Evolutionary conservation across 108 stramenopile species (phyloP).

Genomic region (Conticribra weissflogii): DNA sequence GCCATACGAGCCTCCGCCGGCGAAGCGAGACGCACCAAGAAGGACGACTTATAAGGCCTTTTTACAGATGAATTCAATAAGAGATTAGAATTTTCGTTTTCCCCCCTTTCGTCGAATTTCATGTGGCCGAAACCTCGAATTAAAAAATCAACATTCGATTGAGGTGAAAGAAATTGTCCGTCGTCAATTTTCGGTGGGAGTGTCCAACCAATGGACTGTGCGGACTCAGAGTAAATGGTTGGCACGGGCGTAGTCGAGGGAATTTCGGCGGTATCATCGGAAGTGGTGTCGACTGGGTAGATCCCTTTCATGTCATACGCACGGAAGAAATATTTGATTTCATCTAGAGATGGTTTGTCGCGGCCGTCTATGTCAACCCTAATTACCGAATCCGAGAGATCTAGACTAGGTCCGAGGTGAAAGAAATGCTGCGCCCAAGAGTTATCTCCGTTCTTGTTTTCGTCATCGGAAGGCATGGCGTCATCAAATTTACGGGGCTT

Average conservation of each 20-base stretch:
- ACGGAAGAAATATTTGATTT: slow-evolving; percentile 45
- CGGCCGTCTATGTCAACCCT: slow-evolving; percentile 39
- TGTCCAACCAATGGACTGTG: slow-evolving; percentile 42
- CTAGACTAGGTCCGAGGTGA: slow-evolving; percentile 31
- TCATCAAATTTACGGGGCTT: slow-evolving; percentile 3
- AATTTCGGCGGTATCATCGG: neutral
- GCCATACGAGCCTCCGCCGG: slow-evolving; percentile 50
- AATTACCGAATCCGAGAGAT: slow-evolving; percentile 48
- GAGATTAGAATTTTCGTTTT: too few relatives aligned
- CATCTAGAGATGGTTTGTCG: slow-evolving; percentile 14
- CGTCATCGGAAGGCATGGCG: neutral
- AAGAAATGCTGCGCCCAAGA: slow-evolving; percentile 39
- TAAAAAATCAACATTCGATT: slow-evolving; percentile 25
- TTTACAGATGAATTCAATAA: too few relatives aligned
- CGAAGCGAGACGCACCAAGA: slow-evolving; percentile 47
- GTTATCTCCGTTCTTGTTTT: neutral
- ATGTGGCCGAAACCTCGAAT: neutral
- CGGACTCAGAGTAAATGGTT: slow-evolving; percentile 1
- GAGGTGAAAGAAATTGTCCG: neutral
- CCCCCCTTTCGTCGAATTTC: neutral
- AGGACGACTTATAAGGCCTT: slow-evolving; percentile 10
- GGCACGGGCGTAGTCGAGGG: neutral
- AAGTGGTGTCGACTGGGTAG: slow-evolving; percentile 1
- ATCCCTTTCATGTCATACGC: slow-evolving; percentile 38
- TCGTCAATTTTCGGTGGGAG: neutral